Percentiles rank a stretch among this genome's conserved stretches.
phyloP scores from a whole-genome alignment of 2,329 filamentous ascomycete species.

The Beauveria bassiana region DNA sequence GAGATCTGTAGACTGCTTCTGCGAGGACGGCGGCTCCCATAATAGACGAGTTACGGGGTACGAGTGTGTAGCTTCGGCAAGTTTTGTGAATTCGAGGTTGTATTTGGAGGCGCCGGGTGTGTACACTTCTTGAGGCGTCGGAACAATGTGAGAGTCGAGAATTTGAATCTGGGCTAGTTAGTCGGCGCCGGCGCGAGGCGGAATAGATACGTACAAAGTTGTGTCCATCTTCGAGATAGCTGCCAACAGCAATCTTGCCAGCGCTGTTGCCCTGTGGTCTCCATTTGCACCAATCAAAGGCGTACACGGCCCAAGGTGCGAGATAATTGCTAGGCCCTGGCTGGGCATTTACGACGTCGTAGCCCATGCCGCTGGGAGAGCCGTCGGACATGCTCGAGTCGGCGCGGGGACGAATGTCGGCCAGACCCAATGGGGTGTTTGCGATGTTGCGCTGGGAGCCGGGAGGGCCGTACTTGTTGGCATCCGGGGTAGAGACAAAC shows the following conservation, averaged over 20 bases:
- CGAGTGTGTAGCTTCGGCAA: constrained; percentile 94
- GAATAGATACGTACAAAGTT: constrained; percentile 66
- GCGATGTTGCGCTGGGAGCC: constrained; percentile 57
- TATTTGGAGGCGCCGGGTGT: constrained; percentile 63
- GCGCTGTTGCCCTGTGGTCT: constrained; percentile 69
- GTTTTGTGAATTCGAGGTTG: constrained; percentile 81
- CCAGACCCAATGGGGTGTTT: constrained; percentile 82
- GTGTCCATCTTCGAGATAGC: constrained; percentile 95
- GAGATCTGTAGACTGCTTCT: constrained; percentile 92
- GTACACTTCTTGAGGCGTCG: constrained; percentile 61
- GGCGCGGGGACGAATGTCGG: constrained; percentile 82
- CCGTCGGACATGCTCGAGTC: constrained; percentile 75
- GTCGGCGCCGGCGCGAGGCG: neutral
- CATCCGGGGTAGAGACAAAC: constrained; percentile 52
- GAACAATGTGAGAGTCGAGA: constrained; percentile 73
- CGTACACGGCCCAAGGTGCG: constrained; percentile 91
- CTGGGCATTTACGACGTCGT: constrained; percentile 58
- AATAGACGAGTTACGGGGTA: constrained; percentile 93
- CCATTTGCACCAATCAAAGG: constrained; percentile 99
- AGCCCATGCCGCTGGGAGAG: constrained; percentile 51
- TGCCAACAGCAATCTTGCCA: constrained; percentile 89
- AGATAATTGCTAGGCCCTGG: constrained; percentile 83
- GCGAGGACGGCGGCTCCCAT: constrained; percentile 91
- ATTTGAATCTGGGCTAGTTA: constrained; percentile 73
- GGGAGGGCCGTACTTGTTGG: constrained; percentile 46